Evolutionary conservation across 2,329 filamentous ascomycete genomes (phyloP).

Genomic region (Diplocarpon rosae): DNA sequence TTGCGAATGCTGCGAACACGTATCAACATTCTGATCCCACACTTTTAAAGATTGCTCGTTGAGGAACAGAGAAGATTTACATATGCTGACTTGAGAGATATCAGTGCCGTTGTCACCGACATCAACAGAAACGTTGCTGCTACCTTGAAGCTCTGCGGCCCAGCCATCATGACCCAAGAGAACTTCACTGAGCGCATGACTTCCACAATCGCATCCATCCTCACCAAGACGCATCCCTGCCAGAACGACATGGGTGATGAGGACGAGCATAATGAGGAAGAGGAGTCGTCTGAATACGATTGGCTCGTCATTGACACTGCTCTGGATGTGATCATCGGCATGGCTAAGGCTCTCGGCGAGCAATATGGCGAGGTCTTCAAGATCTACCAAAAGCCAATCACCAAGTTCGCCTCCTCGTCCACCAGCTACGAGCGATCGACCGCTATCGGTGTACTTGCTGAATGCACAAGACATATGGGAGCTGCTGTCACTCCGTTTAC

Average conservation of each 20-base stretch:
- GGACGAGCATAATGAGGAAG: constrained; percentile 58
- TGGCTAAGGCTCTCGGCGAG: constrained; percentile 69
- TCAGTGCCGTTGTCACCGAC: constrained; percentile 78
- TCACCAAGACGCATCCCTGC: constrained; percentile 84
- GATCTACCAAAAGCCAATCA: constrained; percentile 83
- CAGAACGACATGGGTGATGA: constrained; percentile 82
- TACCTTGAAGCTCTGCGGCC: constrained; percentile 82
- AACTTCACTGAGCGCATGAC: constrained; percentile 67
- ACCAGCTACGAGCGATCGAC: constrained; percentile 83
- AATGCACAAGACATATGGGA: constrained; percentile 79
- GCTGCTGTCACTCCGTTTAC: constrained; percentile 75
- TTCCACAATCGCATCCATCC: constrained; percentile 63
- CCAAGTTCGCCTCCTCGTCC: constrained; percentile 78
- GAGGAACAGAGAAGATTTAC: constrained; percentile 10
- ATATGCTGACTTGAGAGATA: constrained; percentile 32
- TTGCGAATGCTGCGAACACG: constrained; percentile 85
- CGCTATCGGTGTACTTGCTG: constrained; percentile 83
- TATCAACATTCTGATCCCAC: constrained; percentile 38
- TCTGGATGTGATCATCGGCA: constrained; percentile 77
- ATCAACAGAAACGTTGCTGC: constrained; percentile 90
- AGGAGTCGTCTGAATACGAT: constrained; percentile 84
- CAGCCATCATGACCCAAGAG: constrained; percentile 66
- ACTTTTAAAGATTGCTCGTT: constrained; percentile 18
- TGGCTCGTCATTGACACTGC: constrained; percentile 95
- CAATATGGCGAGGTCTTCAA: constrained; percentile 87